Conservation (phyloP, 192 early-diverging fungal species). For the Chytriomyces sp. region DNA sequence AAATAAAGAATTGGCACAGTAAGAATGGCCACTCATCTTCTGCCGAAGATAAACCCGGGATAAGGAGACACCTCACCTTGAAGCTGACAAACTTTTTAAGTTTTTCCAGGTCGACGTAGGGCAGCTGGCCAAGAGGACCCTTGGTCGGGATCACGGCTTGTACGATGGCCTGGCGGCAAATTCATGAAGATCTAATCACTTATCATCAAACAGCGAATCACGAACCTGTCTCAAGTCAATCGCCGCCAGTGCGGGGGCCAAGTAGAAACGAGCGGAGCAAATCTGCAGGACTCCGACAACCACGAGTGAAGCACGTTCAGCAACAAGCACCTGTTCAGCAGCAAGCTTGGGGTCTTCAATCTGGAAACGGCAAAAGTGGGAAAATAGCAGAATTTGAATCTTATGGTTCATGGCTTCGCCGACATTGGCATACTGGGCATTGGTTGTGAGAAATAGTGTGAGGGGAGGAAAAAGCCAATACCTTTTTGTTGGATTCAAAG, state of each 20-base stretch:
- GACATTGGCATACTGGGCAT: slow-evolving; percentile 26
- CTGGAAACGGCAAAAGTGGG: slow-evolving; percentile 79
- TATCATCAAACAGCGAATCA: no score
- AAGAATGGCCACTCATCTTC: no score
- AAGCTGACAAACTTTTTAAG: slow-evolving; percentile 63
- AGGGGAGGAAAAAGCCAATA: neutral
- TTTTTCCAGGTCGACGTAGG: slow-evolving; percentile 70
- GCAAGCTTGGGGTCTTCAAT: slow-evolving; percentile 56
- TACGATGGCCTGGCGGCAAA: slow-evolving; percentile 64
- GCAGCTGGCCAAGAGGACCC: slow-evolving; percentile 83
- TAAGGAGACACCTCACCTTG: no score
- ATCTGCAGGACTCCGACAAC: slow-evolving; percentile 89
- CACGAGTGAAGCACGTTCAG: slow-evolving; percentile 72
- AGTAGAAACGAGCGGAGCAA: slow-evolving; percentile 82
- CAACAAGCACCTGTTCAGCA: slow-evolving; percentile 62
- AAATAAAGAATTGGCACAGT: no score
- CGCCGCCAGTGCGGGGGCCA: slow-evolving; percentile 62
- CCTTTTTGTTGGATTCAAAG: slow-evolving; percentile 31
- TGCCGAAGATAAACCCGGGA: no score
- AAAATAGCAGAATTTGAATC: slow-evolving; percentile 69
- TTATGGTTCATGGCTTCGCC: slow-evolving; percentile 53
- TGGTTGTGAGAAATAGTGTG: no score
- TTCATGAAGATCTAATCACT: neutral
- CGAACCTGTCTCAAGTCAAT: slow-evolving; percentile 87
- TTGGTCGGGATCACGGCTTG: slow-evolving; percentile 84